These are phyloP conservation scores for Berkeleyomyces basicola DNA, from an alignment of 2,329 filamentous ascomycete species.

Conservation along the genomic window DNA sequence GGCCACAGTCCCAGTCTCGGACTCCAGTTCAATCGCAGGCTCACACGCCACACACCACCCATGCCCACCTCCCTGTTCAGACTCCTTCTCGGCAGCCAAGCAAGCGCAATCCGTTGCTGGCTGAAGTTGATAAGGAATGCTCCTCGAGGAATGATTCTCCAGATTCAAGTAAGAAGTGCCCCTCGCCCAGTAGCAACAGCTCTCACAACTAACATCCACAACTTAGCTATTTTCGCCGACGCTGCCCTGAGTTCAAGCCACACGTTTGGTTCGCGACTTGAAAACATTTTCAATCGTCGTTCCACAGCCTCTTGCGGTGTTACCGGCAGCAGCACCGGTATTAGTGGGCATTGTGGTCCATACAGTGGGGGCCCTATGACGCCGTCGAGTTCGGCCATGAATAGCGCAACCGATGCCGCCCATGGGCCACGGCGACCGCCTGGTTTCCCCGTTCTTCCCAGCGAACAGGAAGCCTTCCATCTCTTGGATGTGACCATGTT, in stretches of 20 bases:
- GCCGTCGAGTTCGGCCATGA: neutral
- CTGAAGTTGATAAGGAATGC: conserved; percentile 2
- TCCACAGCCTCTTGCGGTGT: neutral
- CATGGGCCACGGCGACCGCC: neutral
- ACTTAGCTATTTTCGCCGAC: conserved; percentile 14
- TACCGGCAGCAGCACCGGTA: neutral
- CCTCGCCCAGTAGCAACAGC: neutral
- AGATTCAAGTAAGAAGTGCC: conserved; percentile 5
- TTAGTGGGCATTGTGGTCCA: neutral
- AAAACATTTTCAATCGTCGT: conserved; percentile 15
- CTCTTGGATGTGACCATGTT: conserved; percentile 16
- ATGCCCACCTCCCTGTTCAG: neutral
- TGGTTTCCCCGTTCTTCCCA: conserved; percentile 11
- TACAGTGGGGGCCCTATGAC: conserved; percentile 7
- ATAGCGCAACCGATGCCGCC: neutral
- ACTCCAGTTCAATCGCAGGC: conserved; percentile 1
- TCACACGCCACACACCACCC: neutral
- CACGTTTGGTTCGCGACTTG: conserved; percentile 15
- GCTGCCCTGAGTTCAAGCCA: conserved; percentile 15
- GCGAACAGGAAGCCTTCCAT: conserved; percentile 14
- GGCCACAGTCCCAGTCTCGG: neutral
- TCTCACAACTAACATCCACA: neutral
- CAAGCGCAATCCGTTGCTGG: neutral
- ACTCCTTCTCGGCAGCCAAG: neutral
- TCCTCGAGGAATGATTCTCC: conserved; percentile 11